Evolutionary conservation across 305 asterid genomes (phyloP).

Genomic region (Caryopteris hybrid): DNA sequence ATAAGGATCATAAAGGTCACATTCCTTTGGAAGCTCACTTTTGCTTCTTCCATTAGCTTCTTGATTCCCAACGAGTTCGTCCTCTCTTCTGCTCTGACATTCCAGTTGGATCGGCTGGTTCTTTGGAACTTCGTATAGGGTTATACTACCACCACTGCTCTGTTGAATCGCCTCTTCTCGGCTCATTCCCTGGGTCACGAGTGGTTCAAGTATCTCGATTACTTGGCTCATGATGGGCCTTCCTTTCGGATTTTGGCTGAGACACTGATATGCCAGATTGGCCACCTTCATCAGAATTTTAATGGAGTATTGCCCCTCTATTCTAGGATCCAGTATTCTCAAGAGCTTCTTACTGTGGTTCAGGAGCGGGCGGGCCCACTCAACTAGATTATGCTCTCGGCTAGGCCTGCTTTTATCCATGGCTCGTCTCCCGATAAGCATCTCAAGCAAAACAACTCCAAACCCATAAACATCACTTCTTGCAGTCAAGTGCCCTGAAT

Average conservation of each 20-base stretch:
- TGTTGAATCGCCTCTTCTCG: slow-evolving; percentile 33
- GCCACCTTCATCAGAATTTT: slow-evolving; percentile 62
- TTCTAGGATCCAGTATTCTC: slow-evolving; percentile 67
- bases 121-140: slow-evolving; percentile 60
- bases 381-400: slow-evolving; percentile 81
- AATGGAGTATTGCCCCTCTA: slow-evolving; percentile 65
- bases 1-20: slow-evolving; percentile 34
- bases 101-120: slow-evolving; percentile 1
- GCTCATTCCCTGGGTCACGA: slow-evolving; percentile 44
- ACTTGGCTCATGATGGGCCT: slow-evolving; percentile 84
- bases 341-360: slow-evolving; percentile 61
- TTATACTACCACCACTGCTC: slow-evolving; percentile 45
- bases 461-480: slow-evolving; percentile 87
- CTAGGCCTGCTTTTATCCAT: slow-evolving; percentile 85
- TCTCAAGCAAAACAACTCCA: slow-evolving; percentile 89
- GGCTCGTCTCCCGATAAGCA: slow-evolving; percentile 75
- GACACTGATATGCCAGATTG: slow-evolving; percentile 69
- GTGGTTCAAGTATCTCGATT: slow-evolving; percentile 71
- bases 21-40: slow-evolving; percentile 59
- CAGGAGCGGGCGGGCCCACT: slow-evolving; percentile 82
- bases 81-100: slow-evolving; percentile 38
- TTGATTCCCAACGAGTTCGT: slow-evolving; percentile 19
- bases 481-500: slow-evolving; percentile 75
- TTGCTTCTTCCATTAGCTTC: slow-evolving; percentile 50
- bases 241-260: slow-evolving; percentile 83